phyloP scores from a whole-genome alignment of 441 rosid genomes.

The Pelargonium myrrhifolium region DNA sequence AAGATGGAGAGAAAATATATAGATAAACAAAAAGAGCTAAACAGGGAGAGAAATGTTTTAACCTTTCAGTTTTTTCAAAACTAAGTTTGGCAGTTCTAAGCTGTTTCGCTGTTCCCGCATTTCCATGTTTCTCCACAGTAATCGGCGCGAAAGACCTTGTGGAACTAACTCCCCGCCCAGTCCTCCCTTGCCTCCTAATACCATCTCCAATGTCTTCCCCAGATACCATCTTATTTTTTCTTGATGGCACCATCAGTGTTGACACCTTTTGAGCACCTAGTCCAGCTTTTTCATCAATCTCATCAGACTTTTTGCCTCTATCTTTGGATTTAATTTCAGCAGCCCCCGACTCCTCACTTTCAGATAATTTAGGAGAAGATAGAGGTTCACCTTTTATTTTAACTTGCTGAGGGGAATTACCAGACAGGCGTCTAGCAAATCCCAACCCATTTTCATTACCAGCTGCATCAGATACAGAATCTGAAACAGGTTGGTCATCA shows the following conservation, averaged over 20 bases:
- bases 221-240: constrained; percentile 62
- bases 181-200: constrained; percentile 76
- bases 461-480: constrained; percentile 64
- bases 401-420: constrained; percentile 69
- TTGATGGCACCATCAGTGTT: constrained; percentile 49
- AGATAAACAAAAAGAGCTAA: constrained; percentile 7
- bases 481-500: constrained; percentile 65
- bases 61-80: constrained; percentile 87
- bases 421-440: constrained; percentile 52
- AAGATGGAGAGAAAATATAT: constrained; percentile 13
- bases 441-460: constrained; percentile 65
- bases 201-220: constrained; percentile 82
- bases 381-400: constrained; percentile 62
- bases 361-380: constrained; percentile 70
- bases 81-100: constrained; percentile 75
- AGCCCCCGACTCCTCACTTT: constrained; percentile 86
- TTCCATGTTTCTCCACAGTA: constrained; percentile 57
- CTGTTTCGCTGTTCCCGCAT: constrained; percentile 78
- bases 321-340: constrained; percentile 72
- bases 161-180: constrained; percentile 58
- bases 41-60: constrained; percentile 5
- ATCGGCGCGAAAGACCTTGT: constrained; percentile 59
- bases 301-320: constrained; percentile 67
- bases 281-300: constrained; percentile 55
- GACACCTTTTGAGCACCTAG: constrained; percentile 65